Evolutionary conservation across 805 yeast species (phyloP).

Genomic region (Pichia phayaonensis): DNA sequence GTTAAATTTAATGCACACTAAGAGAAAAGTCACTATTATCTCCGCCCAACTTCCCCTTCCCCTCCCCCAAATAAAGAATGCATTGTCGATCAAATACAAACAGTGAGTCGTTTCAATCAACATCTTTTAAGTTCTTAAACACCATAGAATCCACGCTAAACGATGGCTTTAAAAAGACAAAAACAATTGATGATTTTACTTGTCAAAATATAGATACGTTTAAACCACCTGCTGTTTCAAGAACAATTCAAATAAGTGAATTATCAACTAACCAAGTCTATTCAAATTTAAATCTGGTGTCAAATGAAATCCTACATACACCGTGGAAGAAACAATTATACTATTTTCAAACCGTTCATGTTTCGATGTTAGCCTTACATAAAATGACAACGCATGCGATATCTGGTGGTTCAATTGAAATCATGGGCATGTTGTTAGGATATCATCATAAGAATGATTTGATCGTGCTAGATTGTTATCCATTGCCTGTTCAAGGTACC

Average conservation of each 20-base stretch:
- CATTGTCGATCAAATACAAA: not conserved
- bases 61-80: no score
- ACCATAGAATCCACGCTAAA: not conserved
- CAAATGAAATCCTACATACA: not conserved
- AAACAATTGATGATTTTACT: not conserved
- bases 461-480: constrained; percentile 72
- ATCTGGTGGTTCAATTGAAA: constrained; percentile 78
- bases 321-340: constrained; percentile 49
- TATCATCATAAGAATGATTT: constrained; percentile 44
- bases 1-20: no score
- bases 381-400: constrained; percentile 79
- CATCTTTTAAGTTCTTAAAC: not conserved
- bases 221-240: not conserved
- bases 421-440: constrained; percentile 95
- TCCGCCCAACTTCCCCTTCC: no score
- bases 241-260: not conserved
- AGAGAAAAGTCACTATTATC: no score
- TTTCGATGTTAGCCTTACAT: constrained; percentile 63
- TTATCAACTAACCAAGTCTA: not conserved
- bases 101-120: not conserved
- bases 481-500: constrained; percentile 91
- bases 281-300: not conserved
- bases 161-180: not conserved
- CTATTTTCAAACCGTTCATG: constrained; percentile 52
- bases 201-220: not conserved